Base-by-base conservation (phyloP, 768 basidiomycete genomes). In the Grammothele lineata region DNA sequence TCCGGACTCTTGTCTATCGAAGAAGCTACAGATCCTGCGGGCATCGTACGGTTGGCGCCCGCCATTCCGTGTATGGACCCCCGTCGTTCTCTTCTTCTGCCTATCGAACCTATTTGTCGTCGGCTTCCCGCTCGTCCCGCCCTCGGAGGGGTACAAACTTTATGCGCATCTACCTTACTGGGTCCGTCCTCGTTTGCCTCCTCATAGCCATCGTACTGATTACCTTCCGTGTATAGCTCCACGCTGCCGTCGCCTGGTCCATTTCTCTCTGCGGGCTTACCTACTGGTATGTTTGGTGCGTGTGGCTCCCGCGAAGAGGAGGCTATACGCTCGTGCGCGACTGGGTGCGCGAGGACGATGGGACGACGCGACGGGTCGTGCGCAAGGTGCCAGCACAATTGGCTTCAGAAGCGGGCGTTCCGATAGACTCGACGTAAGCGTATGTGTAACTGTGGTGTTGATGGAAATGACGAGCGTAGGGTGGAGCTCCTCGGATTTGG, bases 141-240 rank as follows among this genome's bases (percentile, higher is more conserved):
- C 86, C 1, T 58, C 67, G 0, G 60, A 66, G 4, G 81, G 76
- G 7, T 69, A 69, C 5, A 65, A 65, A 38, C 72, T 74, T 2
- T 87, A 87, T 53, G 67, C 76, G 19, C 57, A 67, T 47, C 68
- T 88, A 11, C 83, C 85, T 4, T 88, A 87, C 55, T 87, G 80
- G 72, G 85, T 86, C 12, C 12, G 4, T 25, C 15, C 24, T 32
- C 30, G 9, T 32, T 32, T 15, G 30, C 30, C 30, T n/a, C n/a
- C n/a, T n/a, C n/a, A n/a, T n/a, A n/a, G n/a, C n/a, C n/a, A n/a
- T n/a, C n/a, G n/a, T n/a, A n/a, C n/a, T n/a, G n/a, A n/a, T n/a
- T 1, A 14, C 14, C 19, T 14, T 37, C 8, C 17, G 9, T 11
- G 15, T 21, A 5, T 30, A 67, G 66, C 50, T 63, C 37, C 67